Percentiles rank a stretch among this genome's conserved stretches.
Evolutionary conservation across 257 asterid genomes (phyloP).

Genomic region (Rehmannia glutinosa): DNA sequence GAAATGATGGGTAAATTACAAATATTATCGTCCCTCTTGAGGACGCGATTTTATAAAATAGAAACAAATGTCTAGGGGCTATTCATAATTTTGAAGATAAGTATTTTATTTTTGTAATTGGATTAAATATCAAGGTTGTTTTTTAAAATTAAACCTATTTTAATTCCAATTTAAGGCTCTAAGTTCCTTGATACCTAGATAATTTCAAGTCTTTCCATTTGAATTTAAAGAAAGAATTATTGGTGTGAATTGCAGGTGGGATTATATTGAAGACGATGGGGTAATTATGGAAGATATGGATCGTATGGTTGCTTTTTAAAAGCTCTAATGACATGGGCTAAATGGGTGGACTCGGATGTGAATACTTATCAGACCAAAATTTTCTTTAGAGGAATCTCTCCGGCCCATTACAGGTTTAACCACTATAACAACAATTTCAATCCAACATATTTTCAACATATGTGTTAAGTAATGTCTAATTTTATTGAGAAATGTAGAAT

Average conservation of each 20-base stretch:
- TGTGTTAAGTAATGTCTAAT: not conserved
- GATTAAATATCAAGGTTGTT: too few relatives aligned
- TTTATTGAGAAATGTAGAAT: not conserved
- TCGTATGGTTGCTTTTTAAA: slow-evolving; percentile 33
- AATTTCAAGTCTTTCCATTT: too few relatives aligned
- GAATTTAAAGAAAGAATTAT: not conserved
- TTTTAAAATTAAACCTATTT: too few relatives aligned
- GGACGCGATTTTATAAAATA: too few relatives aligned
- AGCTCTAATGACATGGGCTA: slow-evolving; percentile 40
- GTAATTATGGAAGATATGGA: slow-evolving; percentile 37
- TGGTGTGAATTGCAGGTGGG: slow-evolving; percentile 33
- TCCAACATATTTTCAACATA: not conserved
- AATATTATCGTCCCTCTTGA: too few relatives aligned
- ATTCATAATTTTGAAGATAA: too few relatives aligned
- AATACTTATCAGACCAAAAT: slow-evolving; percentile 27
- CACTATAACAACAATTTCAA: not conserved
- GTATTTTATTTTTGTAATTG: too few relatives aligned
- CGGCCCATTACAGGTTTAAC: slow-evolving; percentile 32
- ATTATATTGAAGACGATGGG: slow-evolving; percentile 21
- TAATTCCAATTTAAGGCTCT: too few relatives aligned
- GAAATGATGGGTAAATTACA: too few relatives aligned
- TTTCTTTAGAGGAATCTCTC: slow-evolving; percentile 37
- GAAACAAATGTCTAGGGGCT: too few relatives aligned
- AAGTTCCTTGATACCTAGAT: too few relatives aligned
- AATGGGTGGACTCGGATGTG: slow-evolving; percentile 34